These are phyloP conservation scores for Hypomontagnella monticulosa DNA, from an alignment of 495 filamentous ascomycete genomes.

Conservation along the genomic window DNA sequence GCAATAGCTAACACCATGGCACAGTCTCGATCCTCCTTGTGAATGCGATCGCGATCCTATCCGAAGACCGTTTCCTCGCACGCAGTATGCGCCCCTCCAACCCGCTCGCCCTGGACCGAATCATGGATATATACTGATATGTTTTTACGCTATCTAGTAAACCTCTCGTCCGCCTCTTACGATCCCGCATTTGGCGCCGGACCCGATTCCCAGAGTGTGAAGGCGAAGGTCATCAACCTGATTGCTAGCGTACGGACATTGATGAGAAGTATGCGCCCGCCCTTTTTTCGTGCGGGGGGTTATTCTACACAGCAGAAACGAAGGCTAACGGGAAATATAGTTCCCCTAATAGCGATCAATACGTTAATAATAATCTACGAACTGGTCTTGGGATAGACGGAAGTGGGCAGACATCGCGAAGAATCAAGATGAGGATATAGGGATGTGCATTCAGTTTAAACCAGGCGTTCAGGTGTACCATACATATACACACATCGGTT, in stretches of 20 bases:
- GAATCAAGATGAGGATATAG: conserved; percentile 22
- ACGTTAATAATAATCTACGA: conserved; percentile 90
- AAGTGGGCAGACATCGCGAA: neutral
- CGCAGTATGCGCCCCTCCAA: conserved; percentile 70
- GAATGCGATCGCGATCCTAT: conserved; percentile 94
- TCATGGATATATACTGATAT: neutral
- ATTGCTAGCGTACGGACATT: conserved; percentile 90
- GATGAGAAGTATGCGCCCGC: conserved; percentile 82
- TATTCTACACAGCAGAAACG: too few species aligned
- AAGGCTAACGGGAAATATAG: conserved; percentile 55
- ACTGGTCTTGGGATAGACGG: conserved; percentile 76
- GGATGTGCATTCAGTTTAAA: conserved; percentile 25
- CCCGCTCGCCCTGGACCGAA: neutral
- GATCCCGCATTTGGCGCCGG: conserved; percentile 80
- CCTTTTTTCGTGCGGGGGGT: conserved; percentile 5
- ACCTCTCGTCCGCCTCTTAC: conserved; percentile 71
- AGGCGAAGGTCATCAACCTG: conserved; percentile 86
- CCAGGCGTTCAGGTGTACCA: conserved; percentile 34
- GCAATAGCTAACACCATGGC: conserved; percentile 28
- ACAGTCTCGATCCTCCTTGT: conserved; percentile 83
- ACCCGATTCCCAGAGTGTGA: conserved; percentile 76
- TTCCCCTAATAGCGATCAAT: conserved; percentile 94
- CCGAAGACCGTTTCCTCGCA: conserved; percentile 97
- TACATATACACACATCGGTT: conserved; percentile 28
- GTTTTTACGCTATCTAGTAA: conserved; percentile 66